Evolutionary conservation across 176 grass and related monocot species (phyloP), one percentile per base, ranked within the genome.

Genomic region (Zoysia japonica): DNA sequence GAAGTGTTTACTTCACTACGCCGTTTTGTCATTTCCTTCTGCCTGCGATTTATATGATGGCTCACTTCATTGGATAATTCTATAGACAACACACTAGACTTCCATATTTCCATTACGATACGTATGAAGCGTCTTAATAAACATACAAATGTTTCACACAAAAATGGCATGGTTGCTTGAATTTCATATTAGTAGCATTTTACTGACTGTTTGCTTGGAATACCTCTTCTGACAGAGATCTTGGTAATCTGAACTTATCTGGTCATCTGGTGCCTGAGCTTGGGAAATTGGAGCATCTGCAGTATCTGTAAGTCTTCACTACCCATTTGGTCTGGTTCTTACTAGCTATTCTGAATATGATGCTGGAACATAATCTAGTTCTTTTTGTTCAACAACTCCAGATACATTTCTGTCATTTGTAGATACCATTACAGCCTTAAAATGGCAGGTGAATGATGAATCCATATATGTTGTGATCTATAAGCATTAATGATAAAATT

Each of bases 251-350:
- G 76, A 93, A 93, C 66, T 89, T 97, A 71, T 97, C 94, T 72
- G 94, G 94, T 66, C 83, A 93, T 89, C 86, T 97, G 79, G 94
- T 97, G 71, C 84, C 94, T 28, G 88, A 97, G 47, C 88, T 97
- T 83, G 94, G 88, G 5, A 93, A 91, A 73, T 51, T 97, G 79
- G 88, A 97, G 81, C 86, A 91, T 79, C 75, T 97, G 65, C 91
- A 97, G 67, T 97, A 97, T 50, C 84, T 97, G 94, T 97, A 93
- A 97, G 94, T 65, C 79, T 61, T 78, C 47, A 40, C 72, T 64
- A 60, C 15, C n/a, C 46, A 85, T 54, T 40, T 62, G 15, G 4
- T 82, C 19, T 74, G 4, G 13, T 78, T 77, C 44, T 62, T 85
- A 44, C 61, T 85, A 47, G 36, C 41, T 72, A 16, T 65, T 57